Base-by-base conservation (phyloP, 1,284 basidiomycete genomes). In the Ceratobasidium sp. region DNA sequence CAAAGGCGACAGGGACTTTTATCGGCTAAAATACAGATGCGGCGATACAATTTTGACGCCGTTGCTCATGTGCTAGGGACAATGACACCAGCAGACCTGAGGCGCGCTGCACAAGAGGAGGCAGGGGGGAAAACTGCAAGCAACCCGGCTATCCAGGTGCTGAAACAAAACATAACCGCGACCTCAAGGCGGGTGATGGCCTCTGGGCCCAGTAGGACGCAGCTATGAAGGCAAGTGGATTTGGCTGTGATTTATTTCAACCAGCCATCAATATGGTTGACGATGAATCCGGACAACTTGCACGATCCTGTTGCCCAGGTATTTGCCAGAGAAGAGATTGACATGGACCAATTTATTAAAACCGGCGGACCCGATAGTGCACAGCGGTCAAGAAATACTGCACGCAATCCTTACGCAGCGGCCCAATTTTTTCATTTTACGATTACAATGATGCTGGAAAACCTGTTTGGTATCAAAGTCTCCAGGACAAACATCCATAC, bases 381-480 rank as follows among this genome's bases (percentile, higher is more conserved):
- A 0, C 15, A 83, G 56, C 80, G 83, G 0, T 82, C 83, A 1
- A 6, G 65, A 0, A 87, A 85, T 61, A 83, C 87, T 5, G 83
- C 86, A 0, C 13, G 28, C 0, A 84, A 89, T 81, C 85, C 85
- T 20, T 87, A 82, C 77, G 85, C 85, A 0, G 82, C 85, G 0
- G 84, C 85, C 0, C 81, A 84, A 62, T 88, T 84, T 75, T 88
- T 86, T 74, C 83, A 88, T 56, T 84, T 86, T 62, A 82, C 84
- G 0, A 84, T 89, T 2, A 26, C 79, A 0, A 77, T 80, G 0
- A 81, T 88, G 0, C 67, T 88, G 0, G 80, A 84, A 28, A 82
- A 59, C 0, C 46, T 88, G 0, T 85, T 88, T 68, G 84, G 84
- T 0, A 80, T 88, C 0, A 61, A 82, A n/a, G 80, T 80, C 1